Evolutionary conservation across 345 rosid species (phyloP).

Genomic region (Mercurialis annua): DNA sequence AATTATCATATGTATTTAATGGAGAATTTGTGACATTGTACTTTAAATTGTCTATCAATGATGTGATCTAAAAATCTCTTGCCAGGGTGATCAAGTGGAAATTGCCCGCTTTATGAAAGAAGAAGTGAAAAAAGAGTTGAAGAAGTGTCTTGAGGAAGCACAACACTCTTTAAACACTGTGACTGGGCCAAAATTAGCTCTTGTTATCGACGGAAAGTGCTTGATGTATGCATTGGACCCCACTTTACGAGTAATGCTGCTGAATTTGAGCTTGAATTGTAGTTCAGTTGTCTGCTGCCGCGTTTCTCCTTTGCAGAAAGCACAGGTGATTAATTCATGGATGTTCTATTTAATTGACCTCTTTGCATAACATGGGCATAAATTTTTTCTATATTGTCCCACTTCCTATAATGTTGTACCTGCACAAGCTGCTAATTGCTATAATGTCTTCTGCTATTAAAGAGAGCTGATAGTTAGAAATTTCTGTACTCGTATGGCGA

Average conservation of each 20-base stretch:
- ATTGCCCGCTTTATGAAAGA: conserved; percentile 80
- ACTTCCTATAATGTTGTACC: not conserved
- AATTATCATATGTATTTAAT: conserved; percentile 13
- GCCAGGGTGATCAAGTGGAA: conserved; percentile 94
- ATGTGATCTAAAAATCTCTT: conserved; percentile 13
- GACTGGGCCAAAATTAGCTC: conserved; percentile 80
- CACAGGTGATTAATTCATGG: conserved; percentile 59
- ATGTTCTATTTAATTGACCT: conserved; percentile 13
- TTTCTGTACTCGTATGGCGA: not conserved
- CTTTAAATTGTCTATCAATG: not conserved
- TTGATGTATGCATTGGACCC: conserved; percentile 96
- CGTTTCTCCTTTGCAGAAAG: conserved; percentile 98
- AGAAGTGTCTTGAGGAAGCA: conserved; percentile 80
- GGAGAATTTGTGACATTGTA: conserved; percentile 7
- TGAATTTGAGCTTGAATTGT: conserved; percentile 93
- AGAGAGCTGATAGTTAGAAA: not conserved
- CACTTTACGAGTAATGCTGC: conserved; percentile 70
- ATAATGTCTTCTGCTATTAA: not conserved
- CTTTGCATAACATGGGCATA: not conserved
- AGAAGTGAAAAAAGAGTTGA: conserved; percentile 75
- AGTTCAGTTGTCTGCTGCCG: conserved; percentile 97
- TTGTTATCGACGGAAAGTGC: conserved; percentile 95
- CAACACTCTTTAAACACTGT: conserved; percentile 48
- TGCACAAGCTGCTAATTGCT: not conserved
- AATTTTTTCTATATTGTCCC: not conserved